phyloP scores from a whole-genome alignment of 306 rosid species.

The Pachyrhizus erosus region DNA sequence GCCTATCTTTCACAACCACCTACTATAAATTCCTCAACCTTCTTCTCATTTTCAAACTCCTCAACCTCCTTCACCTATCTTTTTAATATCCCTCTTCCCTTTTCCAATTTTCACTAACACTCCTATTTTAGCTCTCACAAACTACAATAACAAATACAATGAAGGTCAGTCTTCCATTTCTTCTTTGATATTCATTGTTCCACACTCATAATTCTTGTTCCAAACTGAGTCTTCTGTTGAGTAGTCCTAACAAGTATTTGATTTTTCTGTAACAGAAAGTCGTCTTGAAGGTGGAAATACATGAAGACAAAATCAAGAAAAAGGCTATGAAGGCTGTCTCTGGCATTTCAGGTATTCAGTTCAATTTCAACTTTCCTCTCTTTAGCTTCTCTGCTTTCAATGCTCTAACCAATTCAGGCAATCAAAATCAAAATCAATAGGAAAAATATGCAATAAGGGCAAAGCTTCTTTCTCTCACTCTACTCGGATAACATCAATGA shows the following conservation, averaged over 20 bases:
- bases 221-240: neutral
- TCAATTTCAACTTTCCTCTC: neutral
- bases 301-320: constrained; percentile 52
- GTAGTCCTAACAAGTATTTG: neutral
- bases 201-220: too few species aligned
- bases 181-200: too few species aligned
- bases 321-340: constrained; percentile 67
- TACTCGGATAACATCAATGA: too few species aligned
- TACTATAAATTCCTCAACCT: constrained; percentile 7
- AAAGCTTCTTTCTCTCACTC: neutral
- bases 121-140: constrained; percentile 2
- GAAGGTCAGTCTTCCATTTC: constrained; percentile 52
- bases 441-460: neutral
- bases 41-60: neutral
- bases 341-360: constrained; percentile 56
- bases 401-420: neutral
- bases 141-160: constrained; percentile 13
- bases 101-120: neutral
- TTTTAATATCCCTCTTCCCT: neutral
- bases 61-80: neutral
- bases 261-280: constrained; percentile 54
- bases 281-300: constrained; percentile 54
- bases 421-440: neutral
- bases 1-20: neutral
- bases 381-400: neutral